These are phyloP conservation scores for Tephrocybe sp. DNA, from an alignment of 768 basidiomycete genomes.

Conservation along the genomic window DNA sequence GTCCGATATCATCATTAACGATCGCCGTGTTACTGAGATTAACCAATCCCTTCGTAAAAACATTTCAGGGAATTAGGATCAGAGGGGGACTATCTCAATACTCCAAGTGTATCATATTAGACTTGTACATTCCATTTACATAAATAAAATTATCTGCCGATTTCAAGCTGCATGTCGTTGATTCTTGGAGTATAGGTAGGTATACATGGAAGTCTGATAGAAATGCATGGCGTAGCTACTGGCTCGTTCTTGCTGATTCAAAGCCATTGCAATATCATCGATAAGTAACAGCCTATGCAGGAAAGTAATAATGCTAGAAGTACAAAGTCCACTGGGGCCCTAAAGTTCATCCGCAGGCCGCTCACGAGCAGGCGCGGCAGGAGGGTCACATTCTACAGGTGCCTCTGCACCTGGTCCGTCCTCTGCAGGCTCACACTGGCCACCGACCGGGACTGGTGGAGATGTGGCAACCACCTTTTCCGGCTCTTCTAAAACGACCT, in stretches of 20 bases:
- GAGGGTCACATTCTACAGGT: constrained; percentile 11
- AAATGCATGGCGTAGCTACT: too few species aligned
- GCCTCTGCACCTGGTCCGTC: constrained; percentile 7
- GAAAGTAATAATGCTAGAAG: background rate
- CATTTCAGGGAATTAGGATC: background rate
- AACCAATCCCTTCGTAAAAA: background rate
- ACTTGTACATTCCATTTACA: background rate
- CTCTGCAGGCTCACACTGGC: constrained; percentile 1
- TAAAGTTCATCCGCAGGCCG: constrained; percentile 22
- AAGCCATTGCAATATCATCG: background rate
- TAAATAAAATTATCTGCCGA: too few species aligned
- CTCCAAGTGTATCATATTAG: background rate
- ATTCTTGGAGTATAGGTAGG: too few species aligned
- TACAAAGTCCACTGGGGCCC: background rate
- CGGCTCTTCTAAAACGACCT: background rate
- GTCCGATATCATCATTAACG: constrained; percentile 8
- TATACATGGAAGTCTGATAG: too few species aligned
- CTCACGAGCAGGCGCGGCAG: constrained; percentile 2
- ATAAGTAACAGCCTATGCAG: background rate
- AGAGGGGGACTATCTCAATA: background rate
- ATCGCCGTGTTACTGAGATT: background rate
- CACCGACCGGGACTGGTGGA: background rate
- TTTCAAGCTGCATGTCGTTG: too few species aligned
- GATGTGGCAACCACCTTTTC: constrained; percentile 4
- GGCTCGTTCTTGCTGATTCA: background rate